These are phyloP conservation scores for Pelargonium cotyledonis DNA, from an alignment of 441 rosid species.

Conservation along the genomic window DNA sequence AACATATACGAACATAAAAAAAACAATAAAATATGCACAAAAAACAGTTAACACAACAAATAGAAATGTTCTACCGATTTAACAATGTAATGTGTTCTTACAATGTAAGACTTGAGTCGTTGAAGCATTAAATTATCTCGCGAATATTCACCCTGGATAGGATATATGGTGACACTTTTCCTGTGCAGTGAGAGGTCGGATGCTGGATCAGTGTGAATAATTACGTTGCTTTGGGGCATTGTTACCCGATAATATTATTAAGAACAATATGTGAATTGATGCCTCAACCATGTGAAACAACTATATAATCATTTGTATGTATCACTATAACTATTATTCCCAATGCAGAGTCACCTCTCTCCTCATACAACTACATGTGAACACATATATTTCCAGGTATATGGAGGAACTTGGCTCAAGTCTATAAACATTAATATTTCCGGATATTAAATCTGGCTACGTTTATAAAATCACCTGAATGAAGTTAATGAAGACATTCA, in stretches of 20 bases:
- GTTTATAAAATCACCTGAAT: conserved; percentile 45
- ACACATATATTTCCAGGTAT: too few species aligned
- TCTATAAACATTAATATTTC: too few species aligned
- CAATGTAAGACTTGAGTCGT: conserved; percentile 95
- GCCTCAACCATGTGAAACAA: not conserved
- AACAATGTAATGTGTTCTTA: conserved; percentile 58
- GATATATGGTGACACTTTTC: conserved; percentile 49
- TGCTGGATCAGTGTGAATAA: conserved; percentile 81
- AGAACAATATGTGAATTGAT: conserved; percentile 5
- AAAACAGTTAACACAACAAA: conserved; percentile 13
- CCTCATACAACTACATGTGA: too few species aligned
- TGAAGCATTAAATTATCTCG: conserved; percentile 91
- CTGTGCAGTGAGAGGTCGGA: conserved; percentile 54
- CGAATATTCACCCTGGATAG: conserved; percentile 73
- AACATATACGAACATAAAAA: too few species aligned
- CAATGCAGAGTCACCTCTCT: too few species aligned
- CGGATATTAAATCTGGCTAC: not conserved
- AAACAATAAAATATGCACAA: not conserved
- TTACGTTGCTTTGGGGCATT: conserved; percentile 64
- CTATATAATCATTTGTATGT: not conserved
- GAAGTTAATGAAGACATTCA: conserved; percentile 62
- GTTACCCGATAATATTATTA: conserved; percentile 39
- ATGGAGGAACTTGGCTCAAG: too few species aligned
- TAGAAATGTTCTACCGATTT: conserved; percentile 47
- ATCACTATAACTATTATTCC: too few species aligned